A percentile compares a stretch with the other conserved stretches of the same genome.
phyloP scores from a whole-genome alignment of 225 moss, liverwort and hornwort genomes.

The Straminergon stramineum region DNA sequence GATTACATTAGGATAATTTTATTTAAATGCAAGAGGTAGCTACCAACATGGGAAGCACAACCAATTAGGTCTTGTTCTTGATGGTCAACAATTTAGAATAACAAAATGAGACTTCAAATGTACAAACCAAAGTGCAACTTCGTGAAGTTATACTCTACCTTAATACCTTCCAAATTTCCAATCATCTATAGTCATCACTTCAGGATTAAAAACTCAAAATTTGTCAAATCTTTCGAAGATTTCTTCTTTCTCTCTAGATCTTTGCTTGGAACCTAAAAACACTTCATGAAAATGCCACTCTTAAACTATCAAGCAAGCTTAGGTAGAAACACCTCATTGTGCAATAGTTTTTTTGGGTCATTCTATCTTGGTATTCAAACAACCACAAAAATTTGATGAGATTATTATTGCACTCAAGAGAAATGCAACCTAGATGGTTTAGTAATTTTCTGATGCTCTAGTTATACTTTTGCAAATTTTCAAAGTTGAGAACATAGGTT shows the following conservation, averaged over 20 bases:
- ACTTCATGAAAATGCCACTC: accelerated
- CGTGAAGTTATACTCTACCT: background rate
- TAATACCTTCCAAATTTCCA: background rate
- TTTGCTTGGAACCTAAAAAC: background rate
- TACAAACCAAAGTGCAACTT: background rate
- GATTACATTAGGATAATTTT: background rate
- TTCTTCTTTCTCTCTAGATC: background rate
- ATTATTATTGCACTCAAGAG: background rate
- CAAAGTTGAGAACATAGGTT: background rate
- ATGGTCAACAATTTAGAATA: background rate
- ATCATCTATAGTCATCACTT: background rate
- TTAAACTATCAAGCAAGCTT: background rate
- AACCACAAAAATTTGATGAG: background rate
- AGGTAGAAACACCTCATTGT: background rate
- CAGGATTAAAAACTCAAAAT: background rate
- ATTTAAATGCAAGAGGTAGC: background rate
- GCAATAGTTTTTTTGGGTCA: background rate
- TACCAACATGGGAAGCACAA: background rate
- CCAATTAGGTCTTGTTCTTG: accelerated
- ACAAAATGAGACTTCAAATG: background rate
- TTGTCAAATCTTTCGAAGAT: background rate
- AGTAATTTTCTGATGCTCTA: accelerated
- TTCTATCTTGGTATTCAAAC: background rate
- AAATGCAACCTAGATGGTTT: background rate
- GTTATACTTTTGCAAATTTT: background rate